Conservation (phyloP, 192 early-diverging fungal genomes). For the Coemansia sp. region DNA sequence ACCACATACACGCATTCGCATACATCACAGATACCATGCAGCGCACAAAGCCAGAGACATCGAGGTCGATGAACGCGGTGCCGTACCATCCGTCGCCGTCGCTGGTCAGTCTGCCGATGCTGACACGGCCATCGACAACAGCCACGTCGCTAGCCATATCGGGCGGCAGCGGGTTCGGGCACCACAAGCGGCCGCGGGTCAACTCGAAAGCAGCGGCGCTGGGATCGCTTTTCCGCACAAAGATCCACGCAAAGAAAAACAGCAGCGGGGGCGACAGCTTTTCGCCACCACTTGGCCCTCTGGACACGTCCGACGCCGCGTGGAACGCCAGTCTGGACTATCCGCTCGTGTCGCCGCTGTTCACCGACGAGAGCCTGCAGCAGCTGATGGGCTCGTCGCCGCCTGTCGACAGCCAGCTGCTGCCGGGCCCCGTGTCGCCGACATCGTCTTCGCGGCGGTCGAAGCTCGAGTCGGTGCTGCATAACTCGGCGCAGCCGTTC, state of each 20-base stretch:
- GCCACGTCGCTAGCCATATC: slow-evolving; percentile 27
- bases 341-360: slow-evolving; percentile 42
- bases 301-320: slow-evolving; percentile 12
- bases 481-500: slow-evolving; percentile 44
- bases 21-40: slow-evolving; percentile 19
- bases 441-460: slow-evolving; percentile 31
- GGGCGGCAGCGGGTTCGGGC: slow-evolving; percentile 4
- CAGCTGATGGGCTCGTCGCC: slow-evolving; percentile 46
- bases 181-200: slow-evolving; percentile 36
- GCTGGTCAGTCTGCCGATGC: slow-evolving; percentile 50
- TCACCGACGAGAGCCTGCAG: slow-evolving; percentile 48
- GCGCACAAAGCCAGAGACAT: slow-evolving; percentile 42
- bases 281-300: slow-evolving; percentile 32
- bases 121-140: slow-evolving; percentile 45
- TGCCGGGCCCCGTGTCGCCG: slow-evolving; percentile 12
- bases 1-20: not conserved
- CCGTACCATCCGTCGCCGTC: slow-evolving; percentile 50
- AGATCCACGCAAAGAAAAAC: slow-evolving; percentile 31
- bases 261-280: slow-evolving; percentile 36
- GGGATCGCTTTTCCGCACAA: slow-evolving; percentile 44
- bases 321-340: slow-evolving; percentile 43
- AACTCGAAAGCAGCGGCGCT: slow-evolving; percentile 42
- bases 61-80: slow-evolving; percentile 40
- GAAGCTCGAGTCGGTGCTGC: slow-evolving; percentile 44
- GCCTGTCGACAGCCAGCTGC: slow-evolving; percentile 13